Base-by-base conservation (phyloP, 2,329 filamentous ascomycete species). In the Fusarium mexicanum region DNA sequence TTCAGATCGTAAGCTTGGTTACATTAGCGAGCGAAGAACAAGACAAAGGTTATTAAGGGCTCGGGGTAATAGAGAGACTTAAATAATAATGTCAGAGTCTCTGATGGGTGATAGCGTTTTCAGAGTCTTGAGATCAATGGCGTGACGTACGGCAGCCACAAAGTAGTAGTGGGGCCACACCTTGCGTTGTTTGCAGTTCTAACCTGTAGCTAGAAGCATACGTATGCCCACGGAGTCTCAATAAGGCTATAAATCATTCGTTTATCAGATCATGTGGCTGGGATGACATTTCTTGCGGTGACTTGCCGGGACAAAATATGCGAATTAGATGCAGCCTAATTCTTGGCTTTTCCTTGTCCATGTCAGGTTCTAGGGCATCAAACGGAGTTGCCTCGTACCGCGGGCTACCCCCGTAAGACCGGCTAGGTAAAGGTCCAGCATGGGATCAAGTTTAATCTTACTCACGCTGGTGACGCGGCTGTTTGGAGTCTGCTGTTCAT, bases 1-100 rank as follows among this genome's bases (percentile, higher is more conserved):
- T 44, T 12, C 0, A 0, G 14, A 50, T 22, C 0, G 3, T 14
- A 33, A 14, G 8, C 3, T 35, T 10, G 3, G 6, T 4, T 14
- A 10, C 0, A 2, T 7, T 9, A 1, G 22, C 4, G 29, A 24
- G 16, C 8, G 5, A 6, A 35, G 11, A 1, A 18, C 3, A 35
- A 51, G 11, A 5, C 11, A 24, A 24, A 13, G 0, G 5, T 3
- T 9, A 7, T 24, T 3, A 7, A n/a, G 5, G 14, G 7, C 7
- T 33, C 8, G 22, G 1, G 31, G 31, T 33, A 20, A 14, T 14
- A 1, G 10, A 7, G 14, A 6, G 24, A 0, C 4, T 46, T 11
- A 47, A 51, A 35, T 51, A 31, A 11, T 3, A 3, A 35, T 20
- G 3, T 24, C 8, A 3, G 8, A 10, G 12, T 3, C 16, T 20